Percentiles rank a stretch among this genome's conserved stretches.
These are phyloP conservation scores for Fusarium chaquense DNA, from an alignment of 2,329 filamentous ascomycete genomes.

Conservation along the genomic window DNA sequence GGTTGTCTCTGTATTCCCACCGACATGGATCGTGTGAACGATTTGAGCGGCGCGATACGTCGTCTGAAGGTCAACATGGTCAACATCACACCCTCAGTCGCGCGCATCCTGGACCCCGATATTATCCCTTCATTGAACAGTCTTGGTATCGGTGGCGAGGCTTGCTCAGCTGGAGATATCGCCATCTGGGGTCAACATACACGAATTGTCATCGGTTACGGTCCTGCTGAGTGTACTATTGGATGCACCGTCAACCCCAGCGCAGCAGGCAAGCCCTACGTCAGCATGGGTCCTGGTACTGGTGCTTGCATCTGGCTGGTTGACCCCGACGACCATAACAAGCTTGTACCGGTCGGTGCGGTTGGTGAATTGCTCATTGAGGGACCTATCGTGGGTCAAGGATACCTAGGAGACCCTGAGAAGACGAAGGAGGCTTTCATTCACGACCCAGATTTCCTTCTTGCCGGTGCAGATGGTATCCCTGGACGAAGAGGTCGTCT, in stretches of 20 bases:
- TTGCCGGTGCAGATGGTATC: constrained; percentile 52
- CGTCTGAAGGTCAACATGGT: constrained; percentile 61
- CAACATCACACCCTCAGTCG: constrained; percentile 63
- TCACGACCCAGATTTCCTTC: constrained; percentile 65
- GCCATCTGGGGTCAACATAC: constrained; percentile 60
- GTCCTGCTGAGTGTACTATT: constrained; percentile 67
- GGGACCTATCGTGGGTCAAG: constrained; percentile 71
- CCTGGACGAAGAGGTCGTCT: constrained; percentile 59
- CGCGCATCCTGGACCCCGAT: constrained; percentile 59
- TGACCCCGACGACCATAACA: constrained; percentile 60
- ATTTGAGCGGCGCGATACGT: constrained; percentile 60
- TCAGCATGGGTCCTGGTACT: constrained; percentile 62
- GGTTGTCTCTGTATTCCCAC: constrained; percentile 67
- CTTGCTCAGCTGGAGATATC: constrained; percentile 64
- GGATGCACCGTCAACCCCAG: constrained; percentile 62
- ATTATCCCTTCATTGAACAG: constrained; percentile 61
- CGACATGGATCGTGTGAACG: constrained; percentile 65
- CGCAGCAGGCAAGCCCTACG: constrained; percentile 50
- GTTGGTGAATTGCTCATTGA: constrained; percentile 67
- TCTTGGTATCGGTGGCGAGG: constrained; percentile 64
- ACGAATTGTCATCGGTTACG: constrained; percentile 64
- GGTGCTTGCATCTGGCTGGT: constrained; percentile 65
- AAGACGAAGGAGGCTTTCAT: constrained; percentile 72
- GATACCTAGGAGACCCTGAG: constrained; percentile 69
- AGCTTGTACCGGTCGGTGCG: constrained; percentile 60